phyloP scores from a whole-genome alignment of 2,329 filamentous ascomycete species.

The Fusarium sp. region DNA sequence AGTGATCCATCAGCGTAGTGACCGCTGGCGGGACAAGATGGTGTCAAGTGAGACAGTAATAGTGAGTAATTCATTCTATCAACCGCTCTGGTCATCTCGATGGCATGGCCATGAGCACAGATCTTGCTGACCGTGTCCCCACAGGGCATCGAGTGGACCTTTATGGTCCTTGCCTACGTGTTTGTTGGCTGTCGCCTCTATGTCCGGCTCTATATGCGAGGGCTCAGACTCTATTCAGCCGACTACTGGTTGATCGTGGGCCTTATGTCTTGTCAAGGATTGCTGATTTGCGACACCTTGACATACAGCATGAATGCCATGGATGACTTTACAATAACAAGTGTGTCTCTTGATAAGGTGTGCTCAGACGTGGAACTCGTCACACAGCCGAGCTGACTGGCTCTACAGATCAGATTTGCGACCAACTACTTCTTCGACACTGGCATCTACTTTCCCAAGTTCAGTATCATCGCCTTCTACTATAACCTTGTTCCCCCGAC shows the following conservation, averaged over 20 bases:
- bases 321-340: not conserved
- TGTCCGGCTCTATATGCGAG: not conserved
- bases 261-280: not conserved
- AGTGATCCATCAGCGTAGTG: not conserved
- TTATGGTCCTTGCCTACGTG: not conserved
- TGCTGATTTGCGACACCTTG: constrained; percentile 6
- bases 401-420: constrained; percentile 29
- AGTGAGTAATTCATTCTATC: not conserved
- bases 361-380: not conserved
- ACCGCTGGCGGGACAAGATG: not conserved
- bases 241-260: not conserved
- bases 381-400: not conserved
- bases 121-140: not conserved
- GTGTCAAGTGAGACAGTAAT: constrained; percentile 1
- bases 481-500: constrained; percentile 36
- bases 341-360: not conserved
- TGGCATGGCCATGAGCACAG: not conserved
- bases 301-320: constrained; percentile 4
- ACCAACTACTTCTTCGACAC: constrained; percentile 44
- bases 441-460: constrained; percentile 43
- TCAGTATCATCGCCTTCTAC: constrained; percentile 43
- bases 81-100: not conserved
- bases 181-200: not conserved
- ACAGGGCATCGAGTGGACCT: constrained; percentile 4
- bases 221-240: not conserved